These are phyloP conservation scores for Phytophthora pinifolia DNA, from an alignment of 352 stramenopile genomes.

Conservation along the genomic window DNA sequence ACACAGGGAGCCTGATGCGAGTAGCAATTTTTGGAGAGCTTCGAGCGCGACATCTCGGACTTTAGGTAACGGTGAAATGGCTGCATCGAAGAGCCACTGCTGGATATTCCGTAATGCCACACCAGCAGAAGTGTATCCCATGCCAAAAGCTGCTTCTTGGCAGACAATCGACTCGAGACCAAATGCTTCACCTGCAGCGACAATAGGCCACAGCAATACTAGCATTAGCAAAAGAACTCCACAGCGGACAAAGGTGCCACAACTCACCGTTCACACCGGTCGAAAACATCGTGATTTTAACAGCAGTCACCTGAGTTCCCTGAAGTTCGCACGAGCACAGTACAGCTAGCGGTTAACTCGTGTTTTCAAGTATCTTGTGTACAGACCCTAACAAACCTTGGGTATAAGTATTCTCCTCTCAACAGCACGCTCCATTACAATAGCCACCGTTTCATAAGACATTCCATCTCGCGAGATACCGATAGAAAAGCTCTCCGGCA, in stretches of 20 bases:
- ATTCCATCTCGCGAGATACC: constrained; percentile 46
- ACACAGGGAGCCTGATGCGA: constrained; percentile 82
- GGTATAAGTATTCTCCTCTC: constrained; percentile 43
- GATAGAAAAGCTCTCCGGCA: constrained; percentile 45
- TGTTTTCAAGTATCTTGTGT: background rate
- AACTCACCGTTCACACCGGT: constrained; percentile 27
- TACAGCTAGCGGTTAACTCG: constrained; percentile 3
- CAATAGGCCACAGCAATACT: background rate
- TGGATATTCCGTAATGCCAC: constrained; percentile 64
- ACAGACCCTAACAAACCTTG: constrained; percentile 33
- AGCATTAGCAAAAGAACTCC: constrained; percentile 2
- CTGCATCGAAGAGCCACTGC: constrained; percentile 65
- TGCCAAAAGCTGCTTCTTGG: constrained; percentile 45
- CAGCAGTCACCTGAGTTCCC: constrained; percentile 32
- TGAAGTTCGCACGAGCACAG: constrained; percentile 15
- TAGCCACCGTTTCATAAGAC: constrained; percentile 49
- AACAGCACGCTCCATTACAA: constrained; percentile 32
- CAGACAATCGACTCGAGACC: constrained; percentile 55
- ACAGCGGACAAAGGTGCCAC: background rate
- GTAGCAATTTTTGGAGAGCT: constrained; percentile 57
- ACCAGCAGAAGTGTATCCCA: constrained; percentile 50
- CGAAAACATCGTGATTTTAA: constrained; percentile 54
- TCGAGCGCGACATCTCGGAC: constrained; percentile 66
- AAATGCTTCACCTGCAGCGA: constrained; percentile 36
- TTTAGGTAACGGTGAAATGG: constrained; percentile 41